These are phyloP conservation scores for Coriolopsis trogii DNA, from an alignment of 1,284 basidiomycete species.

Conservation along the genomic window DNA sequence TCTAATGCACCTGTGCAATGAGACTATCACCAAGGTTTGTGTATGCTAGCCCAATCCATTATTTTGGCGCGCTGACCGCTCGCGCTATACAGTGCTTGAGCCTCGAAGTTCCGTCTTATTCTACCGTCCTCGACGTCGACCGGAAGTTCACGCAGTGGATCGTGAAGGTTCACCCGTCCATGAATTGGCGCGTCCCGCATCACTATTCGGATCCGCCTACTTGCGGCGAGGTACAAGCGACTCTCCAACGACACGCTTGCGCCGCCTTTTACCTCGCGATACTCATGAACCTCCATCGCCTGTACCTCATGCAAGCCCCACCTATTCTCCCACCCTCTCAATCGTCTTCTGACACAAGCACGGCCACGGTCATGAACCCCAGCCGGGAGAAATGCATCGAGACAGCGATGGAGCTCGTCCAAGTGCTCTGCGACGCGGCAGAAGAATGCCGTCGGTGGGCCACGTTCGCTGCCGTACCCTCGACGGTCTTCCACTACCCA, in stretches of 20 bases:
- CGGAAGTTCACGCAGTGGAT: constrained; percentile 47
- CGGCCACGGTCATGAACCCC: constrained; percentile 27
- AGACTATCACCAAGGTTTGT: constrained; percentile 44
- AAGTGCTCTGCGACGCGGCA: constrained; percentile 19
- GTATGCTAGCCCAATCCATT: not conserved
- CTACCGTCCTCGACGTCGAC: constrained; percentile 44
- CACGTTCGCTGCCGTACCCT: too few relatives aligned
- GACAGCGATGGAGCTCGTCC: constrained; percentile 30
- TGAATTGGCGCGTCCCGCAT: constrained; percentile 26
- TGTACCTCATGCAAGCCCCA: constrained; percentile 29
- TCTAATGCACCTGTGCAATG: constrained; percentile 44
- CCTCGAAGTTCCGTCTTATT: constrained; percentile 37
- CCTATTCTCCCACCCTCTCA: constrained; percentile 23
- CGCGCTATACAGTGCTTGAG: constrained; percentile 42
- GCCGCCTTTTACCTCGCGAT: constrained; percentile 30
- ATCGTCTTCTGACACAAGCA: constrained; percentile 3
- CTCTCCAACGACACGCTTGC: constrained; percentile 29
- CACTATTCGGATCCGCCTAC: constrained; percentile 4
- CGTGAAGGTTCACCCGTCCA: constrained; percentile 35
- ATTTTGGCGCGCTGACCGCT: too few relatives aligned
- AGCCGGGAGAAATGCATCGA: constrained; percentile 33
- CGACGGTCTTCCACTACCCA: constrained; percentile 27
- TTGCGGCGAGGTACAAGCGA: constrained; percentile 19
- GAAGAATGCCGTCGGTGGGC: not conserved
- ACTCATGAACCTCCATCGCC: constrained; percentile 35